These are phyloP conservation scores for Backusella tuberculispora DNA, from an alignment of 192 early-diverging fungal genomes.

Conservation along the genomic window DNA sequence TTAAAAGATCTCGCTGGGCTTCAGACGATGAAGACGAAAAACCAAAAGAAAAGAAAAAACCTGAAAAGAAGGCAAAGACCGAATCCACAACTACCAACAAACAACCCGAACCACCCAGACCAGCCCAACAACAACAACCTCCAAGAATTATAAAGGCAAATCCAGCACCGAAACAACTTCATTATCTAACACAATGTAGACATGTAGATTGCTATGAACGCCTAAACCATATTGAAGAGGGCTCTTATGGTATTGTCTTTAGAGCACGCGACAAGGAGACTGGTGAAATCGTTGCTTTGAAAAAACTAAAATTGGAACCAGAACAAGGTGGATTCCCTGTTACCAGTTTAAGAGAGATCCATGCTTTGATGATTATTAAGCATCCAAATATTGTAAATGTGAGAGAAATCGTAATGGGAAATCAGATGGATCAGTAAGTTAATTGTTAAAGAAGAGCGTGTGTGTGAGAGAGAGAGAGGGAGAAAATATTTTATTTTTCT, in stretches of 20 bases:
- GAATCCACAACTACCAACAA: neutral
- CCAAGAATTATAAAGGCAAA: neutral
- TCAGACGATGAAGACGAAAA: constrained; percentile 18
- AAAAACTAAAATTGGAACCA: constrained; percentile 61
- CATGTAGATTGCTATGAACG: constrained; percentile 88
- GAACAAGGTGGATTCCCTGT: constrained; percentile 78
- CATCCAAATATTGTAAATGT: constrained; percentile 87
- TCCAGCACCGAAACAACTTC: constrained; percentile 18
- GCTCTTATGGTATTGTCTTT: constrained; percentile 96
- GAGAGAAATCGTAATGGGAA: constrained; percentile 76
- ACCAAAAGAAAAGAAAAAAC: neutral
- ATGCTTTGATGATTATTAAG: constrained; percentile 73
- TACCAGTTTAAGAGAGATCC: constrained; percentile 78
- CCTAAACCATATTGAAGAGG: constrained; percentile 96
- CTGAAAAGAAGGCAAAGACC: neutral
- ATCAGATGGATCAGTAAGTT: constrained; percentile 59
- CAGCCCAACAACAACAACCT: too few relatives aligned
- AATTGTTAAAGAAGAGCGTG: neutral
- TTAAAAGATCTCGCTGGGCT: constrained; percentile 17
- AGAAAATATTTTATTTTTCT: neutral
- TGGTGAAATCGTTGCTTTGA: constrained; percentile 67
- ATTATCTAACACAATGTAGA: constrained; percentile 63
- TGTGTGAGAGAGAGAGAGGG: neutral
- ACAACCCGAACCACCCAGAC: neutral
- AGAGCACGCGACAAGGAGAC: constrained; percentile 82